phyloP scores from a whole-genome alignment of 306 rosid species.

The Carpinus fangiana region DNA sequence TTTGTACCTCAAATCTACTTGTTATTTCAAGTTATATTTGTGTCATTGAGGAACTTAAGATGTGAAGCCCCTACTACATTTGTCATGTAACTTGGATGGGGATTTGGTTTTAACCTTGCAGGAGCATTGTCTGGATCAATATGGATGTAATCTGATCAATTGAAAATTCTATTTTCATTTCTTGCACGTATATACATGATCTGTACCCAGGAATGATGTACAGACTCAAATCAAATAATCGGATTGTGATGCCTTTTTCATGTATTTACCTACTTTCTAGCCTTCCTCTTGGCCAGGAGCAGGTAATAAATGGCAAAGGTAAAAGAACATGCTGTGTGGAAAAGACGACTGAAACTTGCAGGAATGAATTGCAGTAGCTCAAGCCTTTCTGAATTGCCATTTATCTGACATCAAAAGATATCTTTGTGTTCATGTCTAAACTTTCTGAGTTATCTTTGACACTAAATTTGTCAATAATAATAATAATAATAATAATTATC shows the following conservation, averaged over 20 bases:
- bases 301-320: too few species aligned
- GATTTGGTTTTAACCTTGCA: constrained; percentile 38
- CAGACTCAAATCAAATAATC: too few species aligned
- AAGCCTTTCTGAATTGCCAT: not conserved
- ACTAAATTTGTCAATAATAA: too few species aligned
- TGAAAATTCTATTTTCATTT: too few species aligned
- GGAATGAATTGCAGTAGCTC: not conserved
- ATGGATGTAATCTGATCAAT: too few species aligned
- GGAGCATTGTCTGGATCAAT: constrained; percentile 36
- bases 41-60: not conserved
- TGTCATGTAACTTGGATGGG: constrained; percentile 1
- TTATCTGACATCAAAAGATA: not conserved
- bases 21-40: not conserved
- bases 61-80: not conserved
- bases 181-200: too few species aligned
- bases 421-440: not conserved
- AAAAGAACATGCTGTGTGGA: too few species aligned
- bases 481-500: too few species aligned
- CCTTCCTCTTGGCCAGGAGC: not conserved
- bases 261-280: not conserved
- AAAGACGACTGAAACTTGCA: not conserved
- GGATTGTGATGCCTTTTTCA: not conserved
- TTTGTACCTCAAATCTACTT: not conserved
- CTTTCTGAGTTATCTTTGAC: not conserved
- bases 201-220: not conserved